These are phyloP conservation scores for Lunularia cruciata DNA, from an alignment of 225 moss, liverwort and hornwort genomes.

Conservation along the genomic window DNA sequence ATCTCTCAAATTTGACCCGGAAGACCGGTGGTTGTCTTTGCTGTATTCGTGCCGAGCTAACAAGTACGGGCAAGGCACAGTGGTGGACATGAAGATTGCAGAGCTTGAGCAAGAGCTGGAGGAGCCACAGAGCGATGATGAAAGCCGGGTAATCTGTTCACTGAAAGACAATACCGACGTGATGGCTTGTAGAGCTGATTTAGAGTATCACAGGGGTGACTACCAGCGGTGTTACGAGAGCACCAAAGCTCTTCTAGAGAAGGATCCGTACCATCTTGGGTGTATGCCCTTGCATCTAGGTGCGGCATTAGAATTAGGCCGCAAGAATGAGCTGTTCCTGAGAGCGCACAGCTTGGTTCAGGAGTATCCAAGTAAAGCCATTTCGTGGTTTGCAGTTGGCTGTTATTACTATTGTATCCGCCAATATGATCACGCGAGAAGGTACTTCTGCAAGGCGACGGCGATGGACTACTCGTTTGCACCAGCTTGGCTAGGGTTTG, in stretches of 20 bases:
- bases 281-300: slow-evolving; percentile 92
- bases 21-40: slow-evolving; percentile 89
- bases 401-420: slow-evolving; percentile 98
- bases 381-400: slow-evolving; percentile 98
- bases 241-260: slow-evolving; percentile 88
- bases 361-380: slow-evolving; percentile 90
- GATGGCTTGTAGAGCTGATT: slow-evolving; percentile 92
- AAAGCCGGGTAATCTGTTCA: slow-evolving; percentile 60
- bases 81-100: slow-evolving; percentile 71
- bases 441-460: slow-evolving; percentile 99
- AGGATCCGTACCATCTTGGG: slow-evolving; percentile 92
- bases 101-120: slow-evolving; percentile 83
- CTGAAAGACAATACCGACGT: slow-evolving; percentile 95
- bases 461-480: slow-evolving; percentile 87
- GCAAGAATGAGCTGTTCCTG: slow-evolving; percentile 90
- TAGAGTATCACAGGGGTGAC: slow-evolving; percentile 89
- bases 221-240: slow-evolving; percentile 97
- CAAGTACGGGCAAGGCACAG: slow-evolving; percentile 84
- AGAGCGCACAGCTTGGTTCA: slow-evolving; percentile 97
- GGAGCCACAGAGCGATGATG: slow-evolving; percentile 63
- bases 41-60: slow-evolving; percentile 92
- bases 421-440: slow-evolving; percentile 91
- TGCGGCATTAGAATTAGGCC: slow-evolving; percentile 84
- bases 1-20: slow-evolving; percentile 91
- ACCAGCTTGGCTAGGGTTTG: slow-evolving; percentile 99